A percentile compares a stretch with the other conserved stretches of the same genome.
Evolutionary conservation across 1,284 basidiomycete species (phyloP).

Genomic region (Boletus sp.): DNA sequence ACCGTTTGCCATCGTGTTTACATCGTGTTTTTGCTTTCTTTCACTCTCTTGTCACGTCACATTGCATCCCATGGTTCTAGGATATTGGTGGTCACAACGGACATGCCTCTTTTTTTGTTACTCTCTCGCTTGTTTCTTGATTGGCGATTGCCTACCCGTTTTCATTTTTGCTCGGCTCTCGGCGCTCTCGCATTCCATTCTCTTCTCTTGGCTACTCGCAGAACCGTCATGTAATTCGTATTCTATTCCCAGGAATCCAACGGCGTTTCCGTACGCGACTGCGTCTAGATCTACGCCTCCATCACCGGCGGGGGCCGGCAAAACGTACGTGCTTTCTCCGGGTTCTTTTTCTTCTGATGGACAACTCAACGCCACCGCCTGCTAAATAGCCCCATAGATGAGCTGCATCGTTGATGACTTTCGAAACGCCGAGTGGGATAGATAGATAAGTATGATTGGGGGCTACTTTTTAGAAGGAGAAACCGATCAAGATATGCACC

Average conservation of each 20-base stretch:
- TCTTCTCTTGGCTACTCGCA: neutral
- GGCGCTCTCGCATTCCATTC: neutral
- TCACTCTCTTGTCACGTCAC: neutral
- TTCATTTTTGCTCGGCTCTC: neutral
- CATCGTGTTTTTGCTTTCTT: slow-evolving; percentile 1
- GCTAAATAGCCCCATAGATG: too few species aligned
- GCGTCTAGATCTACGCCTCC: too few species aligned
- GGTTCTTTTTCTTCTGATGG: too few species aligned
- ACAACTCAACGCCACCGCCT: too few species aligned
- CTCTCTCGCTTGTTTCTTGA: too few species aligned
- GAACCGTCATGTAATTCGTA: slow-evolving; percentile 14
- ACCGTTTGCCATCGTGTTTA: slow-evolving; percentile 5
- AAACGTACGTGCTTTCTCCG: too few species aligned
- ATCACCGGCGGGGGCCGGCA: slow-evolving; percentile 8
- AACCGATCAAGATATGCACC: neutral
- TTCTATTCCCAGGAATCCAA: slow-evolving; percentile 10
- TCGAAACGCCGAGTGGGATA: too few species aligned
- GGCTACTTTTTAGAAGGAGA: too few species aligned
- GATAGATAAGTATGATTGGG: too few species aligned
- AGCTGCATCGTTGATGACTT: too few species aligned
- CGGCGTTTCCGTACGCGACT: neutral
- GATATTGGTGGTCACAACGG: neutral
- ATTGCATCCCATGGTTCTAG: too few species aligned
- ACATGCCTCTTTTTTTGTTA: neutral
- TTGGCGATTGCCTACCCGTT: neutral